phyloP scores from a whole-genome alignment of 257 asterid species.

The Ophiorrhiza pumila region DNA sequence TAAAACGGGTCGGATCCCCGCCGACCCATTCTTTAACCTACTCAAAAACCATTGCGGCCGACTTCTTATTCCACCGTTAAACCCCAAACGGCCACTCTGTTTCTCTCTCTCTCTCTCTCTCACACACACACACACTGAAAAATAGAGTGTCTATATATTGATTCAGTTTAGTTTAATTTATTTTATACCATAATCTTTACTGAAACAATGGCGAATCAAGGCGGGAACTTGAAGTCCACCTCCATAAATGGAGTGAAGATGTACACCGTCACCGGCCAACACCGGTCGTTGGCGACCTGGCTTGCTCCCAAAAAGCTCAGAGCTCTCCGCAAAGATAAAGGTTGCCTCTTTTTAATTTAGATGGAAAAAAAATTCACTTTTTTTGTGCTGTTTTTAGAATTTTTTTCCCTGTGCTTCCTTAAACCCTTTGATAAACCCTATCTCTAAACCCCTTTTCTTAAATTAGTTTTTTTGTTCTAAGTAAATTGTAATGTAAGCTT shows the following conservation, averaged over 20 bases:
- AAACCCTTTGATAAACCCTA: conserved; percentile 3
- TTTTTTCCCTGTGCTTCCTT: not conserved
- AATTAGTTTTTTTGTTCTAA: not conserved
- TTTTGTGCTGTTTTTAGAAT: not conserved
- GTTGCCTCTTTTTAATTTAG: conserved; percentile 9
- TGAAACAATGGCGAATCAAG: conserved; percentile 62
- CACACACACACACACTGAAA: not conserved
- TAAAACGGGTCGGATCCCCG: too few species aligned
- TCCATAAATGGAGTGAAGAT: conserved; percentile 83
- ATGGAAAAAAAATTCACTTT: not conserved
- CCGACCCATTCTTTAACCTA: too few species aligned
- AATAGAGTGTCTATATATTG: not conserved
- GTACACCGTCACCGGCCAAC: conserved; percentile 68
- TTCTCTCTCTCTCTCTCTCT: not conserved
- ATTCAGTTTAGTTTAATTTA: not conserved
- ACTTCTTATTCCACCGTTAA: not conserved
- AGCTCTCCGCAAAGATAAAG: conserved; percentile 82
- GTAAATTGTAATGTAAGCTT: not conserved
- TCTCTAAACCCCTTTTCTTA: not conserved
- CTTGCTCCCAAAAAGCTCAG: conserved; percentile 77
- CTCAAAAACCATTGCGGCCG: not conserved
- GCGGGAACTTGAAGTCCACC: conserved; percentile 80
- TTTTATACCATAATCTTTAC: not conserved
- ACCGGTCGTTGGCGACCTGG: conserved; percentile 75
- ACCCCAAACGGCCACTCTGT: not conserved